A percentile compares a stretch with the other conserved stretches of the same genome.
phyloP scores from a whole-genome alignment of 305 asterid species.

The Solanum aculeatissimum region DNA sequence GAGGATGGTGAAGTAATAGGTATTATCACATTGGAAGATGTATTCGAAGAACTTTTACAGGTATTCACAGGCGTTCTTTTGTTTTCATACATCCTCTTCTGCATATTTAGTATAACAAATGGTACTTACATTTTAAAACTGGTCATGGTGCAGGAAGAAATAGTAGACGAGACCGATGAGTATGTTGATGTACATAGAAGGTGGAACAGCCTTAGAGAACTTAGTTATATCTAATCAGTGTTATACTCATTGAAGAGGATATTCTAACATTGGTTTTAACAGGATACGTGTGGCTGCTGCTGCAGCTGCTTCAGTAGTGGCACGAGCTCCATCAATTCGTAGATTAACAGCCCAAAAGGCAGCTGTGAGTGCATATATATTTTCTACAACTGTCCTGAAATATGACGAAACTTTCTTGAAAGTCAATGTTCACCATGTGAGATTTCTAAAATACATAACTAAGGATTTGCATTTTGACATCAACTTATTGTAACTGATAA shows the following conservation, averaged over 20 bases:
- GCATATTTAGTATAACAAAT: neutral
- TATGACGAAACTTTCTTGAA: neutral
- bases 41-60: conserved; percentile 97
- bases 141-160: conserved; percentile 60
- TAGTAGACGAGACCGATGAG: conserved; percentile 97
- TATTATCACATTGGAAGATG: conserved; percentile 88
- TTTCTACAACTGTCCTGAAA: neutral
- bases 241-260: neutral
- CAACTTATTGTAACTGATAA: neutral
- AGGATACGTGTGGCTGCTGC: conserved; percentile 98
- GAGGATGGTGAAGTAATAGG: conserved; percentile 91
- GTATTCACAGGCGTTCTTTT: conserved; percentile 9
- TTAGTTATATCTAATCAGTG: neutral
- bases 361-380: conserved; percentile 38
- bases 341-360: conserved; percentile 54
- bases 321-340: conserved; percentile 81
- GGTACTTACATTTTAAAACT: neutral
- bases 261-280: conserved; percentile 16
- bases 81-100: neutral
- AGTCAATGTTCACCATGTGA: neutral
- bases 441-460: neutral
- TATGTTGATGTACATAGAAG: conserved; percentile 92
- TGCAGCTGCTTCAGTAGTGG: conserved; percentile 86
- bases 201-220: conserved; percentile 11
- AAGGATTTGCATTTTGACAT: neutral